Evolutionary conservation across 225 moss, liverwort and hornwort species (phyloP).

Genomic region (Polytrichum commune): DNA sequence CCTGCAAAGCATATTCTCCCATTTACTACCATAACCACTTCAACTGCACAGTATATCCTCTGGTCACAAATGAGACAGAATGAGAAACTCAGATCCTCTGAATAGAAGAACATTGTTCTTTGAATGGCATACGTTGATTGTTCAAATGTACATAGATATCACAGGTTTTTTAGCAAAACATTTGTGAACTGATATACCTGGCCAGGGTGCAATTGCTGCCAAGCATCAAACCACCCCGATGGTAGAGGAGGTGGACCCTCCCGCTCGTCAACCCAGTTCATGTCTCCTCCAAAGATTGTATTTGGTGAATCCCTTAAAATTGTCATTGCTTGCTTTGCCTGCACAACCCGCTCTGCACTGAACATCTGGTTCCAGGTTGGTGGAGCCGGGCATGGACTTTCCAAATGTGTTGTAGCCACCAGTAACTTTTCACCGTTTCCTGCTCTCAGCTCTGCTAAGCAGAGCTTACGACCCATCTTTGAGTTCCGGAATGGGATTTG

Average conservation of each 20-base stretch:
- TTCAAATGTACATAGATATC: too few relatives aligned
- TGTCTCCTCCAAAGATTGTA: conserved; percentile 87
- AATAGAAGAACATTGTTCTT: too few relatives aligned
- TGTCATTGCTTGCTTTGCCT: conserved; percentile 76
- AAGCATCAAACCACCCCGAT: conserved; percentile 86
- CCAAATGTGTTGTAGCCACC: conserved; percentile 90
- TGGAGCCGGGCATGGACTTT: conserved; percentile 96
- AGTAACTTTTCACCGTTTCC: conserved; percentile 66
- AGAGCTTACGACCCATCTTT: conserved; percentile 93
- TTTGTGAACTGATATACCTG: conserved; percentile 33
- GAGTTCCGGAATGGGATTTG: conserved; percentile 88
- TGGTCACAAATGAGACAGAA: too few relatives aligned
- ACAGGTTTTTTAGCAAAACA: too few relatives aligned
- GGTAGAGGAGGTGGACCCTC: conserved; percentile 91
- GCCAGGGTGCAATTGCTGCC: conserved; percentile 61
- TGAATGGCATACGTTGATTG: too few relatives aligned
- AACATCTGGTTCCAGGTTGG: conserved; percentile 99
- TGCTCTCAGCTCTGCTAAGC: conserved; percentile 74
- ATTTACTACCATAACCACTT: background rate
- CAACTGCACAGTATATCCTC: background rate
- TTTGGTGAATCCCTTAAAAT: conserved; percentile 71
- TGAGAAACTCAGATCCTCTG: too few relatives aligned
- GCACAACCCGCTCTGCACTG: conserved; percentile 78
- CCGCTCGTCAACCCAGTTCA: conserved; percentile 96
- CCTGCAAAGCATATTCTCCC: conserved; percentile 28